Base-by-base conservation (phyloP, 371 early-diverging fungal genomes). In the Syncephalis fuscata region DNA sequence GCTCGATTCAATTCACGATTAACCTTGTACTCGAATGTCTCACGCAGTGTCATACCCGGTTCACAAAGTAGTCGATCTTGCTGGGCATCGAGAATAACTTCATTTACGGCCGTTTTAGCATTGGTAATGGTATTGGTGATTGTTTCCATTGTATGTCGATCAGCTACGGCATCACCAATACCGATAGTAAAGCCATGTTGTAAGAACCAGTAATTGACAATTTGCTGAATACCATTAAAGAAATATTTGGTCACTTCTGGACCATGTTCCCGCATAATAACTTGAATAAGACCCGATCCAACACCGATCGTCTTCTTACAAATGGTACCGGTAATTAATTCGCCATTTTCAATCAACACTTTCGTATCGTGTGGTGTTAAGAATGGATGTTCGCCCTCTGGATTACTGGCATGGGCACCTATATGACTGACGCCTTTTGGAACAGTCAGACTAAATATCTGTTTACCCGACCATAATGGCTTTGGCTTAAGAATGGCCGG, bases 121-220 rank as follows among this genome's bases (percentile, higher is more conserved):
- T 72, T 74, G 44, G 66, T 67, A 64, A 98, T 97, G 43, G 83
- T 82, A 37, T 73, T 73, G 43, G 82, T 84, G 50, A 99, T 91
- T 2, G 64, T 64, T 39, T 78, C 69, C 84, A 94, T 92, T 16
- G 98, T 92, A 16, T 53, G 59, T 21, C 68, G 65, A 65, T 95
- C 95, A 20, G 98, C 94, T 62, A 99, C 85, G 1, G 98, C 93
- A 62, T 99, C 99, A 53, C 99, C 99, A 58, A 99, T 98, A 62
- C 99, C 99, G 45, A 99, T 90, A 62, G 93, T 91, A 60, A 99
- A 99, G 4, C 92, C 84, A 52, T 92, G 77, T 56, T 88, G 89
- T 53, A 88, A 59, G 37, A 99, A 65, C 93, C 95, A 99, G 65
- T 88, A 82, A 69, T 95, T 98, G 42, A 99, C 87, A 7, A 99